Conservation (phyloP, 495 filamentous ascomycete species). For the Penicillium diatomitis region DNA sequence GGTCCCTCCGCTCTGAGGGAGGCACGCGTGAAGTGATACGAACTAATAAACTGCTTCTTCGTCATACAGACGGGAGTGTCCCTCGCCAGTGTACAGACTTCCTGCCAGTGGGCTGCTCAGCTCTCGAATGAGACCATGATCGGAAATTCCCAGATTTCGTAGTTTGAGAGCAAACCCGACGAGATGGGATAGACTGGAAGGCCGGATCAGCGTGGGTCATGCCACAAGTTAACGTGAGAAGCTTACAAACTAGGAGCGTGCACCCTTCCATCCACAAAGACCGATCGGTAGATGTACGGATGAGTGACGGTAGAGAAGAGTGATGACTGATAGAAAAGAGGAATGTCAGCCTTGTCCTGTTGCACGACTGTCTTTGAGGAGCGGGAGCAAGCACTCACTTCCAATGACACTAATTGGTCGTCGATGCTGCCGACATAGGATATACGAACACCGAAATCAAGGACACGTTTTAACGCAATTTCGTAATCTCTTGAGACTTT, state of each 20-base stretch:
- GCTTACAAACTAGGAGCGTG: slow-evolving; percentile 85
- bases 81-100: slow-evolving; percentile 83
- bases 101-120: slow-evolving; percentile 82
- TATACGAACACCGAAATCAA: slow-evolving; percentile 72
- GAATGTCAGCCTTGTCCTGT: too few relatives aligned
- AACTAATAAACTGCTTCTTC: slow-evolving; percentile 83
- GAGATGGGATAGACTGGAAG: slow-evolving; percentile 65
- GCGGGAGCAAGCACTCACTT: slow-evolving; percentile 39
- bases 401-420: slow-evolving; percentile 88
- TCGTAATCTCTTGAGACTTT: slow-evolving; percentile 75
- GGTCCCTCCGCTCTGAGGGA: background rate
- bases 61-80: slow-evolving; percentile 88
- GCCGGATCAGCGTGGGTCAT: background rate
- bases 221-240: background rate
- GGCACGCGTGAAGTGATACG: slow-evolving; percentile 13
- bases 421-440: slow-evolving; percentile 89
- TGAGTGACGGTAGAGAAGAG: slow-evolving; percentile 75
- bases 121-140: slow-evolving; percentile 90
- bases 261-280: slow-evolving; percentile 88
- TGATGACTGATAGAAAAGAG: slow-evolving; percentile 49
- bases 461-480: slow-evolving; percentile 57
- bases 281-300: slow-evolving; percentile 86
- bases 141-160: slow-evolving; percentile 81
- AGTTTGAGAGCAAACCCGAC: slow-evolving; percentile 90
- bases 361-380: too few relatives aligned